Conservation (phyloP, 306 rosid genomes). For the Inga oerstediana region DNA sequence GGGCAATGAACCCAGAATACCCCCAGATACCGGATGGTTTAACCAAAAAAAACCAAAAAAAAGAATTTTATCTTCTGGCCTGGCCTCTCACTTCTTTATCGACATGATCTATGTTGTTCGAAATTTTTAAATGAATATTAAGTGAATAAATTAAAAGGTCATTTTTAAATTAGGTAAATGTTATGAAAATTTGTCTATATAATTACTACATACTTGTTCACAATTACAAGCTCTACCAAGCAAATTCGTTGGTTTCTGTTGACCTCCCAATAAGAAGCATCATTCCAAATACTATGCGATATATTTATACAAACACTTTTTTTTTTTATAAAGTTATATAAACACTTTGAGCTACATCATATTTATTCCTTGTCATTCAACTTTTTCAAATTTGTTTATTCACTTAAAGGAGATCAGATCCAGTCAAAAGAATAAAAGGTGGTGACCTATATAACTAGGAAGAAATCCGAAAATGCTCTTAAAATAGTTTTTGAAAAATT, state of each 20-base stretch:
- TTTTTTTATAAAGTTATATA: background rate
- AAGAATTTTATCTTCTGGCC: background rate
- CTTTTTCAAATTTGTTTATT: slow-evolving; percentile 19
- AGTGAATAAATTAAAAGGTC: background rate
- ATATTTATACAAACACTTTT: background rate
- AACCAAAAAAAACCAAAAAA: too few species aligned
- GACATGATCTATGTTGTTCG: background rate
- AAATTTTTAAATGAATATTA: background rate
- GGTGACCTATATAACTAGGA: background rate
- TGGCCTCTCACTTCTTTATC: background rate
- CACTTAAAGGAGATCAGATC: background rate
- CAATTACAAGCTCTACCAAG: background rate
- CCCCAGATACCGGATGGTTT: too few species aligned
- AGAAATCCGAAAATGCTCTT: background rate
- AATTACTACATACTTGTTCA: background rate
- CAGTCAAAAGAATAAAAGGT: slow-evolving; percentile 22
- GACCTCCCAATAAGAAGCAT: background rate
- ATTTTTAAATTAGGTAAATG: background rate
- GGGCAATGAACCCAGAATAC: too few species aligned
- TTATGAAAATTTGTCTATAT: background rate
- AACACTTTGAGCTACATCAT: slow-evolving; percentile 2
- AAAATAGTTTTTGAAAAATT: background rate
- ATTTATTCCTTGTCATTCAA: slow-evolving; percentile 14
- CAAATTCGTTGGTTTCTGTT: background rate
- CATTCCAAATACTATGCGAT: background rate